A percentile compares a stretch with the other conserved stretches of the same genome.
Conservation (phyloP, 179 eudicot genomes). For the Patellifolia procumbens region DNA sequence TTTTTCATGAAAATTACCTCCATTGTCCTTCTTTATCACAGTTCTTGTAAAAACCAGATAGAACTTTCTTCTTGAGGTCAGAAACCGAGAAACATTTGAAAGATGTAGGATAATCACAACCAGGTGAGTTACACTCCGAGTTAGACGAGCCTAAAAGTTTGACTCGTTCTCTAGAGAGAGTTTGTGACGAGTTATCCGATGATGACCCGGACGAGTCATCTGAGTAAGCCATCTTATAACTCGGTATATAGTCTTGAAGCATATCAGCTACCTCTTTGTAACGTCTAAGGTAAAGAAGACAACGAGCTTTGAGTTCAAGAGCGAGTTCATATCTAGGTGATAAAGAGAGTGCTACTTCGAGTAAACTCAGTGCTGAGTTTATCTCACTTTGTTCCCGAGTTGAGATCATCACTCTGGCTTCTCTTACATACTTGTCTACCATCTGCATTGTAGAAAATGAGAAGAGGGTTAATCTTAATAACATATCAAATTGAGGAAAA, state of each 20-base stretch:
- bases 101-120: constrained; percentile 37
- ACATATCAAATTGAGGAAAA: neutral
- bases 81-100: constrained; percentile 91
- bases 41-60: constrained; percentile 66
- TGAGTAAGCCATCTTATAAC: constrained; percentile 47
- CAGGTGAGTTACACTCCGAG: constrained; percentile 36
- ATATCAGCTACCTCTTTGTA: constrained; percentile 74
- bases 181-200: constrained; percentile 50
- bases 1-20: constrained; percentile 54
- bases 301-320: constrained; percentile 64
- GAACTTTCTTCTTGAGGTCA: constrained; percentile 83
- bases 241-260: constrained; percentile 78
- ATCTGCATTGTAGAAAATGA: constrained; percentile 40
- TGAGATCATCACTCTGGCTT: constrained; percentile 65
- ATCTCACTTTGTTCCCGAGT: constrained; percentile 65
- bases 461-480: too few relatives aligned
- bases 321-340: constrained; percentile 66
- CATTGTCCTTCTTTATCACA: constrained; percentile 86
- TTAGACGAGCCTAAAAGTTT: constrained; percentile 47
- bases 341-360: constrained; percentile 66
- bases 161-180: constrained; percentile 58
- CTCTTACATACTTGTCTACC: constrained; percentile 69
- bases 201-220: constrained; percentile 54
- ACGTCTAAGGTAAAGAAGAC: constrained; percentile 53
- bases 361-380: constrained; percentile 59